Evolutionary conservation across 2,329 filamentous ascomycete species (phyloP).

Genomic region (Fusarium guadeloupense): DNA sequence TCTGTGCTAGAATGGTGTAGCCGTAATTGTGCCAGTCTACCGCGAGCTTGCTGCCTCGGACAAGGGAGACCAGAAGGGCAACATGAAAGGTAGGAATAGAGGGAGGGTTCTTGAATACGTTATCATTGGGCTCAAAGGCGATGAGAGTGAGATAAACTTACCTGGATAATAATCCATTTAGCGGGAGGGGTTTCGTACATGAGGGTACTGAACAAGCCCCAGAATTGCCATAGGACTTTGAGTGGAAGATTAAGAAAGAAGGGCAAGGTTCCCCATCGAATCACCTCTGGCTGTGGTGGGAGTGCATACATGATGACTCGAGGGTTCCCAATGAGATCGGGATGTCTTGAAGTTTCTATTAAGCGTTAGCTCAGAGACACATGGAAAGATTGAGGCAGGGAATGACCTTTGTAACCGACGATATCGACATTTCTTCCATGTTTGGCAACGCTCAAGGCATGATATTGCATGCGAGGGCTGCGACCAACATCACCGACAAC

Average conservation of each 20-base stretch:
- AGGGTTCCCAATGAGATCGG: slow-evolving; percentile 75
- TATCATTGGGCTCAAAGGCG: not conserved
- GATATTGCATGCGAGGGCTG: slow-evolving; percentile 98
- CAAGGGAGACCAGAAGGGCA: slow-evolving; percentile 74
- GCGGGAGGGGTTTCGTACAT: slow-evolving; percentile 78
- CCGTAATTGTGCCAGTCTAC: slow-evolving; percentile 99
- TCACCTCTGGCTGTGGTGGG: slow-evolving; percentile 69
- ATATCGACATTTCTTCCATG: slow-evolving; percentile 83
- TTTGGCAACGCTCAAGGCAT: slow-evolving; percentile 89
- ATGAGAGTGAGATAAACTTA: slow-evolving; percentile 46
- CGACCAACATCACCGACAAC: slow-evolving; percentile 95
- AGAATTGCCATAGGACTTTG: slow-evolving; percentile 87
- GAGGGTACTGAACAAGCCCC: slow-evolving; percentile 74
- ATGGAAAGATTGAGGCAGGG: not conserved
- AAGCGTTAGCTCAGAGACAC: slow-evolving; percentile 7
- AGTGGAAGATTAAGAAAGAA: slow-evolving; percentile 82
- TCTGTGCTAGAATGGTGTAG: slow-evolving; percentile 84
- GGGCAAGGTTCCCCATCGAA: slow-evolving; percentile 75
- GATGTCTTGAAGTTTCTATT: slow-evolving; percentile 80
- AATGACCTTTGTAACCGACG: slow-evolving; percentile 82
- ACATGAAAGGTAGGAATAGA: slow-evolving; percentile 90
- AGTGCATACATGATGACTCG: slow-evolving; percentile 78
- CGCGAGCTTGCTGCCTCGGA: slow-evolving; percentile 83
- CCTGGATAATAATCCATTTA: slow-evolving; percentile 87
- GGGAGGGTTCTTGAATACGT: slow-evolving; percentile 77